A percentile compares a stretch with the other conserved stretches of the same genome.
These are phyloP conservation scores for Coriolopsis trogii DNA, from an alignment of 1,284 basidiomycete species.

Conservation along the genomic window DNA sequence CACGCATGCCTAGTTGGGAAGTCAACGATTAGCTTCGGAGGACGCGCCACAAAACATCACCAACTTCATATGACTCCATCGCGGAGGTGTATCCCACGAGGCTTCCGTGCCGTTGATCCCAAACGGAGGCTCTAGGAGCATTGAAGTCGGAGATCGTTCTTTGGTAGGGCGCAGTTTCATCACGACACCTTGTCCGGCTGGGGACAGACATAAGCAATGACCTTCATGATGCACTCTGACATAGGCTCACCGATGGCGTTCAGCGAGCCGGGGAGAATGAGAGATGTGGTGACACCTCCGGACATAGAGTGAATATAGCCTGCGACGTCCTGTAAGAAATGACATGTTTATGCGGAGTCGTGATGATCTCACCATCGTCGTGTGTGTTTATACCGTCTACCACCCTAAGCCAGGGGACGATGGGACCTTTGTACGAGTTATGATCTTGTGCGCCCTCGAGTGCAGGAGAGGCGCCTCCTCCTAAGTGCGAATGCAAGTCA, in stretches of 20 bases:
- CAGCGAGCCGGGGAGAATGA: constrained; percentile 63
- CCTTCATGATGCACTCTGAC: neutral
- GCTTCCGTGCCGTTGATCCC: constrained; percentile 37
- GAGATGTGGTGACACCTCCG: constrained; percentile 69
- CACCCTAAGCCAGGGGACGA: constrained; percentile 52
- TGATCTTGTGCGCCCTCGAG: constrained; percentile 40
- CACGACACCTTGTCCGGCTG: constrained; percentile 50
- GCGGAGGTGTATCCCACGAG: constrained; percentile 30
- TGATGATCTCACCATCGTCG: constrained; percentile 61
- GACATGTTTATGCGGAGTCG: constrained; percentile 35
- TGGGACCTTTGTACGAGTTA: constrained; percentile 46
- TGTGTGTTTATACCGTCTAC: constrained; percentile 53
- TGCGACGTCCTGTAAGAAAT: constrained; percentile 2
- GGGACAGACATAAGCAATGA: neutral
- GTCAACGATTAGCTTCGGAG: constrained; percentile 1
- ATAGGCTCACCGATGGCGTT: constrained; percentile 52
- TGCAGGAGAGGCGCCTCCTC: constrained; percentile 45
- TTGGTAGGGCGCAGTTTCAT: constrained; percentile 53
- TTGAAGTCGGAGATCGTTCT: constrained; percentile 47
- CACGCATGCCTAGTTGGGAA: constrained; percentile 38
- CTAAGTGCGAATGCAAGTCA: constrained; percentile 68
- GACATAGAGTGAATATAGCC: constrained; percentile 32
- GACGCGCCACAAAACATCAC: constrained; percentile 13
- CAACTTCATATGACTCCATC: constrained; percentile 51
- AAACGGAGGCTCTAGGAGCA: constrained; percentile 50